These are phyloP conservation scores for Zizania palustris DNA, from an alignment of 202 grass and related monocot species.

Conservation along the genomic window DNA sequence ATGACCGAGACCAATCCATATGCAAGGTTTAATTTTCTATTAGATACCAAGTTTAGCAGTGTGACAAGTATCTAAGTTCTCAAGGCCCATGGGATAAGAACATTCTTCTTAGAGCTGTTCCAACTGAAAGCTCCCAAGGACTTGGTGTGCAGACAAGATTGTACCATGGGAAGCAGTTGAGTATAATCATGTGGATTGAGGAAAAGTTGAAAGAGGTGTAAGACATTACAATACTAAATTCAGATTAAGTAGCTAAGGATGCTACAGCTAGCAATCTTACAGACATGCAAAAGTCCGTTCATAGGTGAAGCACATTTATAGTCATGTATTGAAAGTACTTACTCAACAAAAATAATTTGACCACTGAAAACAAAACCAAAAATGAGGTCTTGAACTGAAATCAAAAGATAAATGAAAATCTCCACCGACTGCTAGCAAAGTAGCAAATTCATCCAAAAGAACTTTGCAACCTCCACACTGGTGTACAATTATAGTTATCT, in stretches of 20 bases:
- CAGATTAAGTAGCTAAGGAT: background rate
- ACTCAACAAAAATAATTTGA: background rate
- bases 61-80: no score
- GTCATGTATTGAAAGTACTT: background rate
- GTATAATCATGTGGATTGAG: background rate
- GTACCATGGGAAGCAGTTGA: background rate
- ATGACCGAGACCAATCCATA: no score
- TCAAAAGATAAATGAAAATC: slow-evolving; percentile 8
- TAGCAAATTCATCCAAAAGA: background rate
- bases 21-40: no score
- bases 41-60: no score
- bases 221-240: background rate
- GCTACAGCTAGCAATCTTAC: background rate
- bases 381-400: slow-evolving; percentile 24
- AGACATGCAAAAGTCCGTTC: background rate
- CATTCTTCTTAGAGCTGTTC: slow-evolving; percentile 5
- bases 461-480: background rate
- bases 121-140: slow-evolving; percentile 5
- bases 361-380: slow-evolving; percentile 4
- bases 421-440: background rate
- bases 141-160: background rate
- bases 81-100: background rate
- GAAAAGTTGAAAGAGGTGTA: background rate
- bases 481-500: background rate
- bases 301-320: slow-evolving; percentile 11